Evolutionary conservation across 768 basidiomycete genomes (phyloP).

Genomic region (Phaeotremella fagi): DNA sequence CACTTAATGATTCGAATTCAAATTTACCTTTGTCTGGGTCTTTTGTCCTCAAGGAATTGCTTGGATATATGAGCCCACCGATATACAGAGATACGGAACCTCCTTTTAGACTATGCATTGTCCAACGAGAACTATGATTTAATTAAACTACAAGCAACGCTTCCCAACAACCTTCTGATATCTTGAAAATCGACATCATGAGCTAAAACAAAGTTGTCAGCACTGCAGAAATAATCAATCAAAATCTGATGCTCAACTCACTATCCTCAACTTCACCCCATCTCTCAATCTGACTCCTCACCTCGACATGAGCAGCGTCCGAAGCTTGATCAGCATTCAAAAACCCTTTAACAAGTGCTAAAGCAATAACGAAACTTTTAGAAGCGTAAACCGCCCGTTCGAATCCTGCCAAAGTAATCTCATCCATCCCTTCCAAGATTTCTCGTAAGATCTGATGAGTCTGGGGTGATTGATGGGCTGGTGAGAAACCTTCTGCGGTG

Average conservation of each 20-base stretch:
- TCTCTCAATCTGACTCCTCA: conserved; percentile 86
- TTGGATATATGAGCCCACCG: too few relatives aligned
- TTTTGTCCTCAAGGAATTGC: too few relatives aligned
- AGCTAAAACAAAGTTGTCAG: conserved; percentile 54
- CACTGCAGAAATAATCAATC: neutral
- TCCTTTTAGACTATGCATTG: neutral
- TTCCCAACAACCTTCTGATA: conserved; percentile 76
- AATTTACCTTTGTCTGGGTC: too few relatives aligned
- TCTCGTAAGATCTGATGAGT: conserved; percentile 61
- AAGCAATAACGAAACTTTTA: conserved; percentile 82
- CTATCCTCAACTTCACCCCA: conserved; percentile 99
- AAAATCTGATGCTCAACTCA: conserved; percentile 53
- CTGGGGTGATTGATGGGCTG: conserved; percentile 63
- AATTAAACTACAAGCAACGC: conserved; percentile 62
- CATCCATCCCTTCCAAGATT: conserved; percentile 62
- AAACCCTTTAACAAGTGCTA: conserved; percentile 73
- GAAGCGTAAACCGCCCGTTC: conserved; percentile 83
- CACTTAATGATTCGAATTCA: too few relatives aligned
- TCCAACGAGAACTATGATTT: conserved; percentile 18
- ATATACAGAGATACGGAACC: too few relatives aligned
- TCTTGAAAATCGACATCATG: conserved; percentile 98
- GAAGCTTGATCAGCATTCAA: conserved; percentile 80
- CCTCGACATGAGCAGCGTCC: conserved; percentile 81
- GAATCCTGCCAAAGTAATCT: conserved; percentile 83
- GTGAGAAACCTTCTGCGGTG: conserved; percentile 67